Evolutionary conservation across 208 protist species (phyloP).

Genomic region (Balamuthia mandrillaris): DNA sequence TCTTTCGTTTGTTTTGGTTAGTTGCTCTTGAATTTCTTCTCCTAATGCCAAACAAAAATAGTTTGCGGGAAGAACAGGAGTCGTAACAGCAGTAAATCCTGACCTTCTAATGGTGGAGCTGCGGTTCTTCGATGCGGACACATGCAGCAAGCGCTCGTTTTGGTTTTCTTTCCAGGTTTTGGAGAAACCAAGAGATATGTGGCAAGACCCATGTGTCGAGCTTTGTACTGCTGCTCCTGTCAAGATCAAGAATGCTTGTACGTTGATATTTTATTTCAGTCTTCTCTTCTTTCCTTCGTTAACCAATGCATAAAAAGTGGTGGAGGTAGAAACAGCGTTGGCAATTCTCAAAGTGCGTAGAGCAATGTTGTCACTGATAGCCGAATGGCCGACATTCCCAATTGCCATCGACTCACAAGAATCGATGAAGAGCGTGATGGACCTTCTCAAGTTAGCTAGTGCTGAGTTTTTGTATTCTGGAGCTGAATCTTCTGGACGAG

Average conservation of each 20-base stretch:
- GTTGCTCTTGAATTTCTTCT: no score
- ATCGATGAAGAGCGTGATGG: neutral
- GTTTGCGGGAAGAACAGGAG: neutral
- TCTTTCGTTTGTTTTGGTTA: no score
- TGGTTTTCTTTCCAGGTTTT: neutral
- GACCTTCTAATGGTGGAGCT: neutral
- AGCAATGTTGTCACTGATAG: neutral
- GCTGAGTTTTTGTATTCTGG: neutral
- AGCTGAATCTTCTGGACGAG: no score
- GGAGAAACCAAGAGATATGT: neutral
- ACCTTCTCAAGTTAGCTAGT: neutral
- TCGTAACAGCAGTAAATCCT: neutral
- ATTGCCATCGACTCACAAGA: no score
- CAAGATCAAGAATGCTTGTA: neutral
- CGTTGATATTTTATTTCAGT: neutral
- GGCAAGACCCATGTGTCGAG: neutral
- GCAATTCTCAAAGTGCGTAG: neutral
- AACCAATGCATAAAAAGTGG: neutral
- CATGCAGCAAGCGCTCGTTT: neutral
- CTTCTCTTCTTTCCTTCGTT: neutral
- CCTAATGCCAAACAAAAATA: neutral
- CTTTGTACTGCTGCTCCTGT: neutral
- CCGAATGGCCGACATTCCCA: neutral
- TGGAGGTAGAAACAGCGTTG: neutral
- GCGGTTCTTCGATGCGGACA: neutral